Base-by-base conservation (phyloP, 164 flowering plant species). In the Nelumbo lutea region DNA sequence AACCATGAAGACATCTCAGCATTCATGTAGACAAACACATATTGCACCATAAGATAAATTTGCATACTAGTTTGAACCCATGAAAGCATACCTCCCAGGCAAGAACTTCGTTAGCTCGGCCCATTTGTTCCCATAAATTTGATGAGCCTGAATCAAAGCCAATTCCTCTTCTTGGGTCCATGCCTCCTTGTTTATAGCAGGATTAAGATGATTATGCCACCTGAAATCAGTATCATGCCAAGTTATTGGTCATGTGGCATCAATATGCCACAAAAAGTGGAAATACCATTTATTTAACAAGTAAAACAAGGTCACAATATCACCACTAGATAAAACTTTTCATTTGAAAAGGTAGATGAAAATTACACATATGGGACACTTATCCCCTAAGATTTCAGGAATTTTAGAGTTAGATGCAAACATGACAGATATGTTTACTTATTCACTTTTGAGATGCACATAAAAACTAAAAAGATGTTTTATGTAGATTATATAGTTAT, bases 131-230 rank as follows among this genome's bases (percentile, higher is more conserved):
- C 99, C 98, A 77, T 87, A 86, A 67, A 88, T 71, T 78, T 88
- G 91, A 86, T 96, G 99, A 53, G 96, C 99, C 66, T 80, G 93
- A 79, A 93, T 85, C 70, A 96, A 69, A 96, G 64, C 46, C 64
- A 61, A 62, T 76, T 96, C 99, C 78, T 96, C 99, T 71, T 89
- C 95, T 72, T 90, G 94, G n/a, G 95, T 89, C 99, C 99, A 96
- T 65, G 98, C 96, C 76, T 96, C 64, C 64, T 61, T 61, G 46
- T 42, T 61, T 42, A 42, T 61, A 46, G 77, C 59, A 65, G 99
- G 99, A 81, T 96, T 96, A 42, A 96, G 90, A 82, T 96, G 99
- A 83, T 96, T 96, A 79, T 96, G 98, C 99, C 99, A 96, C 88
- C 98, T 92, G 71, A 72, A 68, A 2, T 15, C 46, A 15, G 38